Conservation (phyloP, 352 stramenopile species). For the Plasmopara viticola region DNA sequence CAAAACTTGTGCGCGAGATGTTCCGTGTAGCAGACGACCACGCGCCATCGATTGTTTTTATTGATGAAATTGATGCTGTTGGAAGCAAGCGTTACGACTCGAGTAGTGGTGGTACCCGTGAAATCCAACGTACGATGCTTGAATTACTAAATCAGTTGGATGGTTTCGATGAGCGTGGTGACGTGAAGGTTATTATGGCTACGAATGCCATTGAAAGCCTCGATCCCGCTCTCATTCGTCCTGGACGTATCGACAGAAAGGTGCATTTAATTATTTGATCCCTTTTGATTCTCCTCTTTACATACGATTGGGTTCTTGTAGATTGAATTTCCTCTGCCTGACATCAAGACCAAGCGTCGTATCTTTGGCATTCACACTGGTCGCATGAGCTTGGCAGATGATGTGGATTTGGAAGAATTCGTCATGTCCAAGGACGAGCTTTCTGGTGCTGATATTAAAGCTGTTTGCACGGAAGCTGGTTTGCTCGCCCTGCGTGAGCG, state of each 20-base stretch:
- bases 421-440: slow-evolving; percentile 99
- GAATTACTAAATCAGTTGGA: slow-evolving; percentile 99
- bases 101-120: slow-evolving; percentile 94
- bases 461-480: slow-evolving; percentile 99
- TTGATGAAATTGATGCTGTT: slow-evolving; percentile 99
- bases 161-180: slow-evolving; percentile 98
- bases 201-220: slow-evolving; percentile 99
- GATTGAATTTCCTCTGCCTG: slow-evolving; percentile 99
- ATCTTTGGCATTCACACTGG: slow-evolving; percentile 99
- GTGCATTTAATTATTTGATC: slow-evolving; percentile 19
- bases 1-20: slow-evolving; percentile 99
- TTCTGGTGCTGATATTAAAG: slow-evolving; percentile 99
- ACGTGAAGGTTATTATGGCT: slow-evolving; percentile 99
- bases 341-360: slow-evolving; percentile 99
- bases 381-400: slow-evolving; percentile 96
- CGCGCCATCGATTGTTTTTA: slow-evolving; percentile 99
- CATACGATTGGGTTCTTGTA: slow-evolving; percentile 19
- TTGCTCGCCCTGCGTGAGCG: slow-evolving; percentile 98
- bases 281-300: neutral
- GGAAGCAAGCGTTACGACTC: slow-evolving; percentile 99
- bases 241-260: slow-evolving; percentile 99
- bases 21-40: slow-evolving; percentile 99
- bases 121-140: slow-evolving; percentile 99
- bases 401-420: slow-evolving; percentile 99
- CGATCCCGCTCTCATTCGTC: slow-evolving; percentile 98